Evolutionary conservation across 441 rosid genomes (phyloP).

Genomic region (Rhodomyrtus psidioides): DNA sequence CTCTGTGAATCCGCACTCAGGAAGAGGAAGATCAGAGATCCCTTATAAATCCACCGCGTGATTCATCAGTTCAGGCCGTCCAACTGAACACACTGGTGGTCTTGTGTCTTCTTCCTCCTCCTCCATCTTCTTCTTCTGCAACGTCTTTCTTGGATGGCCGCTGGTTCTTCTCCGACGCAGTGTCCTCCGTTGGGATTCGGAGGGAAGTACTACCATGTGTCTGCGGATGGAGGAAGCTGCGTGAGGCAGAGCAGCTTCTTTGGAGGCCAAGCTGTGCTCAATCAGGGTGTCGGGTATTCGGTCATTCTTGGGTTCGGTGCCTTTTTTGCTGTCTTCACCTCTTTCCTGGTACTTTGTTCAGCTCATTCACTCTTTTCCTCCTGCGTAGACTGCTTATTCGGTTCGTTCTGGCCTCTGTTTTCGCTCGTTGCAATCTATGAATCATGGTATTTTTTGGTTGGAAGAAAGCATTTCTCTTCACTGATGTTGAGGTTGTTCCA

Average conservation of each 20-base stretch:
- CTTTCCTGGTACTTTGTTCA: slow-evolving; percentile 47
- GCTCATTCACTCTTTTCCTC: not conserved
- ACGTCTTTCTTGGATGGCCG: not conserved
- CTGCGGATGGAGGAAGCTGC: slow-evolving; percentile 31
- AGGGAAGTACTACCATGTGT: slow-evolving; percentile 41
- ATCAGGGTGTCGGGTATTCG: slow-evolving; percentile 80
- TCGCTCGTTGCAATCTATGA: not conserved
- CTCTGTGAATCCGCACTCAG: not conserved
- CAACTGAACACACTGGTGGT: not conserved
- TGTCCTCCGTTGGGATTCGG: slow-evolving; percentile 83
- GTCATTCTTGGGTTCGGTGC: slow-evolving; percentile 87
- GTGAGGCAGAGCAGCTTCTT: slow-evolving; percentile 67
- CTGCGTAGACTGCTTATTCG: not conserved
- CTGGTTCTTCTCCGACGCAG: not conserved
- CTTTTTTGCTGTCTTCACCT: slow-evolving; percentile 84
- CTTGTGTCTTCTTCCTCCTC: not conserved
- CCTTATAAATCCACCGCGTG: not conserved
- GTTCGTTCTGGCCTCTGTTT: not conserved
- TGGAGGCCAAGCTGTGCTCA: slow-evolving; percentile 50
- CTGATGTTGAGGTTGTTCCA: not conserved
- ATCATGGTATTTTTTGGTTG: not conserved
- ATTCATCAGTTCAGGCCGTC: not conserved
- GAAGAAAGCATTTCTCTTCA: not conserved
- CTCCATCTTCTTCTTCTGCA: not conserved
- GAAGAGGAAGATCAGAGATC: not conserved